Evolutionary conservation across 768 basidiomycete species (phyloP).

Genomic region (Calvatia gigantea): DNA sequence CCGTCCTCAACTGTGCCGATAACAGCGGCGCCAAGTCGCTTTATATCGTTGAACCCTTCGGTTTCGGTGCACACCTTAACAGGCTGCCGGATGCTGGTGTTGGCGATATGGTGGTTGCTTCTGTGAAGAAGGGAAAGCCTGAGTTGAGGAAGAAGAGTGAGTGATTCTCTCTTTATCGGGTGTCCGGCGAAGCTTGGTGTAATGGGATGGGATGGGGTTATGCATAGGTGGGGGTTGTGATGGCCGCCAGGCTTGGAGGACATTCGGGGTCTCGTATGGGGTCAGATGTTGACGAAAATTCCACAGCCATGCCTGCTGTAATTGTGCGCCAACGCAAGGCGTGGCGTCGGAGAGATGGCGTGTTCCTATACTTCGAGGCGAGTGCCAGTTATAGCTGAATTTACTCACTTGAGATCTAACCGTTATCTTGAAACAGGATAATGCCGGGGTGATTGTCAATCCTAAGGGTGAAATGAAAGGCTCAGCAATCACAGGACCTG

Average conservation of each 20-base stretch:
- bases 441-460: slow-evolving; percentile 96
- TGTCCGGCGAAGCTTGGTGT: not conserved
- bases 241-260: not conserved
- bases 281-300: slow-evolving; percentile 12
- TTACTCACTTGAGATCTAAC: too few relatives aligned
- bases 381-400: too few relatives aligned
- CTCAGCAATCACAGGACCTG: slow-evolving; percentile 92
- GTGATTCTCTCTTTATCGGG: slow-evolving; percentile 27
- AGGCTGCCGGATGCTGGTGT: slow-evolving; percentile 95
- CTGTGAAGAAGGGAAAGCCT: slow-evolving; percentile 99
- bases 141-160: slow-evolving; percentile 99
- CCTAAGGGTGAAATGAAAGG: slow-evolving; percentile 99
- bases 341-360: slow-evolving; percentile 97
- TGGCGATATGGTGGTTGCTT: slow-evolving; percentile 93
- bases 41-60: slow-evolving; percentile 92
- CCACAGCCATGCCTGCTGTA: slow-evolving; percentile 90
- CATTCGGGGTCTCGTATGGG: not conserved
- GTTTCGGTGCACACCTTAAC: slow-evolving; percentile 95
- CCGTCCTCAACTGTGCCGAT: slow-evolving; percentile 96
- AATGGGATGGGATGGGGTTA: not conserved
- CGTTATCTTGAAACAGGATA: slow-evolving; percentile 66
- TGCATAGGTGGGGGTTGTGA: not conserved
- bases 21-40: slow-evolving; percentile 98
- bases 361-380: slow-evolving; percentile 98
- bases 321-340: slow-evolving; percentile 97